phyloP scores from a whole-genome alignment of 2,329 filamentous ascomycete species.

The Botrytis paeoniae region DNA sequence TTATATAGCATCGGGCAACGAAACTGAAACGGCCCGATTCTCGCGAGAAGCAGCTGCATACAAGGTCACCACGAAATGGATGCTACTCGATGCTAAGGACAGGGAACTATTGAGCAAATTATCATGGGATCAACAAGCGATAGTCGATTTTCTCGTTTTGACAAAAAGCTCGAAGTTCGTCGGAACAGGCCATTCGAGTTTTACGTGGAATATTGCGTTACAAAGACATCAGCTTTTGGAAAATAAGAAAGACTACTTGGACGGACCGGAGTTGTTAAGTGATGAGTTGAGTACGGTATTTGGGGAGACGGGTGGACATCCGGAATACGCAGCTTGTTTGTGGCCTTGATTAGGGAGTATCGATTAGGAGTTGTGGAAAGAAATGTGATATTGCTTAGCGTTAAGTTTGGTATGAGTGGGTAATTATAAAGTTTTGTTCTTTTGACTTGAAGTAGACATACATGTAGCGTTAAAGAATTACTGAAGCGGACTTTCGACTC shows the following conservation, averaged over 20 bases:
- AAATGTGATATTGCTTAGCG: background rate
- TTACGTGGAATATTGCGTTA: constrained; percentile 47
- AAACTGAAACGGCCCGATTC: constrained; percentile 40
- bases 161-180: constrained; percentile 43
- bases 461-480: background rate
- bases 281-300: constrained; percentile 34
- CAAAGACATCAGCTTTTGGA: constrained; percentile 27
- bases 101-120: constrained; percentile 37
- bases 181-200: constrained; percentile 45
- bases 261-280: constrained; percentile 28
- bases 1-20: constrained; percentile 46
- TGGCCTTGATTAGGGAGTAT: constrained; percentile 24
- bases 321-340: constrained; percentile 30
- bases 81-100: constrained; percentile 42
- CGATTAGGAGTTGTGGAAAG: background rate
- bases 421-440: background rate
- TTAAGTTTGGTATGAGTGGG: background rate
- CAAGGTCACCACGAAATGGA: constrained; percentile 42
- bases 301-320: constrained; percentile 25
- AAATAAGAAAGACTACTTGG: constrained; percentile 23
- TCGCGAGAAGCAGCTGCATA: constrained; percentile 37
- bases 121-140: constrained; percentile 46
- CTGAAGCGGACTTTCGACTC: too few relatives aligned
- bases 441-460: background rate
- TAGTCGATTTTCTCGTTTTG: constrained; percentile 51